Evolutionary conservation across 306 rosid species (phyloP).

Genomic region (Trichosanthes cucumerina): DNA sequence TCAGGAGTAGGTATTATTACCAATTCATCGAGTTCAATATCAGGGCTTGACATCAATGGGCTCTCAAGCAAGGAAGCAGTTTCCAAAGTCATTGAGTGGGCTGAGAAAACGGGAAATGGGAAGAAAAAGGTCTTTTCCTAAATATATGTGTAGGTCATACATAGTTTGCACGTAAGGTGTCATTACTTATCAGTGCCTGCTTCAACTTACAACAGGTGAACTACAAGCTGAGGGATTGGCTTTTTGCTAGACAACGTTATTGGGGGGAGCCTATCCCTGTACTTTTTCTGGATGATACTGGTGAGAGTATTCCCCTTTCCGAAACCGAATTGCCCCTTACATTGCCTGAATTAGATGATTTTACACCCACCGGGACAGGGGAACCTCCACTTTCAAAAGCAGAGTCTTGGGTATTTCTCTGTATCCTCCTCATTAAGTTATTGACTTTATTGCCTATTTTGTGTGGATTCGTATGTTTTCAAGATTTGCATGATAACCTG

Average conservation of each 20-base stretch:
- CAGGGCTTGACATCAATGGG: slow-evolving; percentile 71
- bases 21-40: slow-evolving; percentile 51
- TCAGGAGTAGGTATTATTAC: slow-evolving; percentile 56
- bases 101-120: slow-evolving; percentile 73
- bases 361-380: slow-evolving; percentile 92
- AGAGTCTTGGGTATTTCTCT: slow-evolving; percentile 57
- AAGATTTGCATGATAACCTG: neutral
- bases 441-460: neutral
- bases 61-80: slow-evolving; percentile 68
- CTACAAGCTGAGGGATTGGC: slow-evolving; percentile 97
- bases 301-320: slow-evolving; percentile 55
- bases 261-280: slow-evolving; percentile 99
- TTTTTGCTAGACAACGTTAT: slow-evolving; percentile 96
- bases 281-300: slow-evolving; percentile 59
- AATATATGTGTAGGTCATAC: slow-evolving; percentile 1
- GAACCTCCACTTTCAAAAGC: slow-evolving; percentile 93
- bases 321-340: slow-evolving; percentile 81
- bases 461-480: slow-evolving; percentile 1
- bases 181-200: slow-evolving; percentile 1
- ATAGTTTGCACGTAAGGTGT: neutral
- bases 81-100: slow-evolving; percentile 75
- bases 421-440: neutral
- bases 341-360: slow-evolving; percentile 92
- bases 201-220: slow-evolving; percentile 52
- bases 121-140: slow-evolving; percentile 56